Base-by-base conservation (phyloP, 441 rosid species). In the Syzygium malaccense region DNA sequence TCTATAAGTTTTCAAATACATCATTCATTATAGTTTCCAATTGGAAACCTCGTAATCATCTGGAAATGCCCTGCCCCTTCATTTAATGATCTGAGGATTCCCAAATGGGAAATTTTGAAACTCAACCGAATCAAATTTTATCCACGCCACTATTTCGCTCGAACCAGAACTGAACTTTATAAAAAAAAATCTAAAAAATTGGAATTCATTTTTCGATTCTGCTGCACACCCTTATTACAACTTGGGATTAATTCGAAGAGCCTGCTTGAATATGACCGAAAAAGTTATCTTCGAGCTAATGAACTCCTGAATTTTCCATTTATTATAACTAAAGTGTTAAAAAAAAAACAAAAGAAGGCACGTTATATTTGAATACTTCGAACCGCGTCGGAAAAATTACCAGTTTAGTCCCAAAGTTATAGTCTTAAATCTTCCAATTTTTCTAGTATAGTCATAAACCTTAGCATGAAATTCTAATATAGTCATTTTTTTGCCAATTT, bases 361-460 rank as follows among this genome's bases (percentile, higher is more conserved):
- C 4, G 5, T 18, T 18, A 4, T 71, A 28, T 68, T 19, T 17
- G 14, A 8, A 37, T 23, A 3, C 28, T 33, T 71, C 33, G 4
- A 68, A 33, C 15, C 7, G 0, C 0, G 0, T 33, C 0, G 0
- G 28, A 0, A 71, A 37, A 18, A 37, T 71, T 5, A 37, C 4
- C 2, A 20, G 12, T 20, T 19, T 0, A 20, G 4, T 18, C 25
- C 3, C 1, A 10, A 30, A 19, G 0, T 1, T 1, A 9, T 33
- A 33, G 1, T 19, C 0, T 3, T 37, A 37, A 19, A 20, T 71
- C 3, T 20, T 71, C 0, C 1, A 3, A 19, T 37, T 71, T 71
- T 71, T 20, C 3, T 0, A 12, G 0, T 0, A 0, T 37, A 20
- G 1, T 20, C 1, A 4, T 12, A 6, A 1, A 37, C 0, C 4